These are phyloP conservation scores for Fusarium hostae DNA, from an alignment of 2,329 filamentous ascomycete genomes.

Conservation along the genomic window DNA sequence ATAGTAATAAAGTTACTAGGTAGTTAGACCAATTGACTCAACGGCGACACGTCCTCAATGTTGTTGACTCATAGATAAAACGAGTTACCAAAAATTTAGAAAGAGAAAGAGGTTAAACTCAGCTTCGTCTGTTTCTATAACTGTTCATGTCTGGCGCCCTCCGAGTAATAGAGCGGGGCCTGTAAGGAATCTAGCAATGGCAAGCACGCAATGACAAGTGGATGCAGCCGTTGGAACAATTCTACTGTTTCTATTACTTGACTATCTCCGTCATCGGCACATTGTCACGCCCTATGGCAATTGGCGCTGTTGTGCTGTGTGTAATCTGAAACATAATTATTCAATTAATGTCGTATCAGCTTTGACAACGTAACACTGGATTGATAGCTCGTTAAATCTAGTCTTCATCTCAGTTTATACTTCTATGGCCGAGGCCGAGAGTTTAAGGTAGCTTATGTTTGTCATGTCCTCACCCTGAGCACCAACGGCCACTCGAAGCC, in stretches of 20 bases:
- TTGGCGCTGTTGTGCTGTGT: background rate
- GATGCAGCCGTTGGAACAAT: background rate
- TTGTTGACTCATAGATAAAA: background rate
- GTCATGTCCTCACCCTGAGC: background rate
- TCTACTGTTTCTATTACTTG: background rate
- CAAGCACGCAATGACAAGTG: constrained; percentile 36
- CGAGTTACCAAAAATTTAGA: background rate
- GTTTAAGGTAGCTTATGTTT: background rate
- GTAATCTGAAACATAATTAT: background rate
- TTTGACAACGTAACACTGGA: background rate
- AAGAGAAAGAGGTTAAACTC: background rate
- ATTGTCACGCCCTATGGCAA: background rate
- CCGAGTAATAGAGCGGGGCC: constrained; percentile 20
- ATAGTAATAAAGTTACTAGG: background rate
- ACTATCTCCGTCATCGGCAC: constrained; percentile 35
- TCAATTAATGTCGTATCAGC: background rate
- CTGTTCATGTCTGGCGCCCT: constrained; percentile 15
- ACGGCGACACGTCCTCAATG: background rate
- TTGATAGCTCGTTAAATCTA: background rate
- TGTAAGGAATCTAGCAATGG: constrained; percentile 3
- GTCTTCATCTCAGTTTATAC: background rate
- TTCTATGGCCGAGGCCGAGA: background rate
- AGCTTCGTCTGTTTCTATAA: background rate
- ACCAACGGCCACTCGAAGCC: background rate
- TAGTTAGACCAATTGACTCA: background rate